Conservation (phyloP, 1,284 basidiomycete species). For the Sporisorium reilianum region DNA sequence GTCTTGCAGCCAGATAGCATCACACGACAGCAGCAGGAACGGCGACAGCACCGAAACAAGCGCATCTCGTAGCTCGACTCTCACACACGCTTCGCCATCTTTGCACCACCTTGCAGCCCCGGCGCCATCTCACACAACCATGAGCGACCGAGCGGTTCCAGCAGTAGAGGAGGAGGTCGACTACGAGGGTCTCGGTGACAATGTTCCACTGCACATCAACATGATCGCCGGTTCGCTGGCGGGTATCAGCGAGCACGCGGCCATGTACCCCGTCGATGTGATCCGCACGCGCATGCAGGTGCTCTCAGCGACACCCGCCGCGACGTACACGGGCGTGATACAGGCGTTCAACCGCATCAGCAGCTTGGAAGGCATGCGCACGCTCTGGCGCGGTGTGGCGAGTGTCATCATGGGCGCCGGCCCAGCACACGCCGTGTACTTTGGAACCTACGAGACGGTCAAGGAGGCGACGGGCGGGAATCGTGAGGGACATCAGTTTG, state of each 20-base stretch:
- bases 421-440: conserved; percentile 97
- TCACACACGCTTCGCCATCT: background rate
- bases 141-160: conserved; percentile 49
- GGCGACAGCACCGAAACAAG: conserved; percentile 1
- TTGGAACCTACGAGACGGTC: conserved; percentile 93
- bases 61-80: background rate
- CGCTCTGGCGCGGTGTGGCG: conserved; percentile 94
- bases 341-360: conserved; percentile 90
- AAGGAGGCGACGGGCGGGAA: conserved; percentile 94
- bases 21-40: background rate
- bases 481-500: conserved; percentile 81
- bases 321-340: conserved; percentile 87
- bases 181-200: conserved; percentile 65
- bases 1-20: conserved; percentile 3
- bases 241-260: conserved; percentile 97
- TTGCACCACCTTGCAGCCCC: background rate
- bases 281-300: conserved; percentile 99
- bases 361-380: conserved; percentile 88
- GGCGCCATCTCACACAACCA: conserved; percentile 10
- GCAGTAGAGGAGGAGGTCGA: conserved; percentile 64
- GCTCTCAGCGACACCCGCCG: conserved; percentile 81
- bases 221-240: conserved; percentile 98
- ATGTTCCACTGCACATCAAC: conserved; percentile 75
- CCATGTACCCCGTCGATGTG: conserved; percentile 98
- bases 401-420: conserved; percentile 98